These are phyloP conservation scores for Posidonia oceanica DNA, from an alignment of 116 monocot species.

Conservation along the genomic window DNA sequence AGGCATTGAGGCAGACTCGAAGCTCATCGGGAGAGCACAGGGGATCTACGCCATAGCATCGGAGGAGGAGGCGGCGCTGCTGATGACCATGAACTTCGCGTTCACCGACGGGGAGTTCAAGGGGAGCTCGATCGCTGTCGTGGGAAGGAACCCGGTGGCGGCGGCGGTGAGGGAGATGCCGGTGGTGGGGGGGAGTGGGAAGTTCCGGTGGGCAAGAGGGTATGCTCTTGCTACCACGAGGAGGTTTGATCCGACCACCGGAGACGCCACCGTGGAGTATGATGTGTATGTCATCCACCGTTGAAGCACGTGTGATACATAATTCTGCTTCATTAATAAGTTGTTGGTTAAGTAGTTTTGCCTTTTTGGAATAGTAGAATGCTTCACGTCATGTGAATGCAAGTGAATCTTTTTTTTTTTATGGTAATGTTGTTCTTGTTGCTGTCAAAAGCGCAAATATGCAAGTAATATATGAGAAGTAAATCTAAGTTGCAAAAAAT, in stretches of 20 bases:
- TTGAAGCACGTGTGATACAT: not conserved
- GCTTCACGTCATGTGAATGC: too few relatives aligned
- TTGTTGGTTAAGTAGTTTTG: too few relatives aligned
- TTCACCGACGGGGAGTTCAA: constrained; percentile 32
- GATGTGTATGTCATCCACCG: constrained; percentile 18
- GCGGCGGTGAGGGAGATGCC: constrained; percentile 17
- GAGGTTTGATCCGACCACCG: not conserved
- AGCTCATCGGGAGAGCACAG: constrained; percentile 38
- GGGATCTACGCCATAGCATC: constrained; percentile 33
- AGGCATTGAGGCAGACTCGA: not conserved
- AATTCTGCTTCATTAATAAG: too few relatives aligned
- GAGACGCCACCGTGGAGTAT: constrained; percentile 20
- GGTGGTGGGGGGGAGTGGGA: constrained; percentile 27
- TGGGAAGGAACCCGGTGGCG: constrained; percentile 19
- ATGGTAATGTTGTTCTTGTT: too few relatives aligned
- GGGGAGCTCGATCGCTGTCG: constrained; percentile 25
- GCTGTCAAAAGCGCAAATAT: too few relatives aligned
- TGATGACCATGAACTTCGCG: constrained; percentile 29
- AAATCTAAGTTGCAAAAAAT: too few relatives aligned
- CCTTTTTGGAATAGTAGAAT: too few relatives aligned
- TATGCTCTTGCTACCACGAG: not conserved
- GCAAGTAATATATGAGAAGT: too few relatives aligned
- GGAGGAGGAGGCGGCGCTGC: constrained; percentile 16
- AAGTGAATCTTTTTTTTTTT: too few relatives aligned
- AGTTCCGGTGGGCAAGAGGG: constrained; percentile 19